Percentiles rank a stretch among this genome's conserved stretches.
Conservation (phyloP, 129 eudicot genomes). For the Erigeron canadensis region DNA sequence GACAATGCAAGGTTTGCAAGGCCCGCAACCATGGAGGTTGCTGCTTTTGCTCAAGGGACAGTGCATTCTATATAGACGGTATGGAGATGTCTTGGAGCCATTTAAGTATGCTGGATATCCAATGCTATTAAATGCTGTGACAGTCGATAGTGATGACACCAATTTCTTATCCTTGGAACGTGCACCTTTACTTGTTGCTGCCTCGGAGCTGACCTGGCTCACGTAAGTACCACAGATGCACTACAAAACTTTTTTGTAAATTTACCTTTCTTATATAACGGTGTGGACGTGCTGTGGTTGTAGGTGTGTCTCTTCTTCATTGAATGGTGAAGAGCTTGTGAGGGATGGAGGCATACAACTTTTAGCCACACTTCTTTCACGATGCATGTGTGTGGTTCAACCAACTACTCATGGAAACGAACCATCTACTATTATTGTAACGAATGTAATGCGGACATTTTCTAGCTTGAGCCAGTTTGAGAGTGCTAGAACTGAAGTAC, state of each 20-base stretch:
- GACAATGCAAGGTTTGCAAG: constrained; percentile 97
- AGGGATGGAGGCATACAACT: constrained; percentile 96
- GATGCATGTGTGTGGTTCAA: constrained; percentile 98
- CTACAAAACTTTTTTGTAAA: background rate
- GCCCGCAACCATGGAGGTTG: constrained; percentile 96
- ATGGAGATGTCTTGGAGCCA: constrained; percentile 86
- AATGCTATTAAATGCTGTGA: constrained; percentile 88
- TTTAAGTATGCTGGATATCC: constrained; percentile 99
- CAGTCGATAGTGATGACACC: constrained; percentile 84
- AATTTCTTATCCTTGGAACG: constrained; percentile 90
- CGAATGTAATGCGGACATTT: constrained; percentile 81
- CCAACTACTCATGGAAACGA: constrained; percentile 87
- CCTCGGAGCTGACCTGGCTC: constrained; percentile 93
- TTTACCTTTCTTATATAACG: background rate
- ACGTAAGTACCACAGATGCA: constrained; percentile 67
- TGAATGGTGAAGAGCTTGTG: constrained; percentile 99
- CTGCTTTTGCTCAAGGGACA: constrained; percentile 92
- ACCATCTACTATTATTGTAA: constrained; percentile 78
- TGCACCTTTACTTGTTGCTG: constrained; percentile 93
- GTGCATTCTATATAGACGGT: constrained; percentile 82
- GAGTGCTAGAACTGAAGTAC: constrained; percentile 82
- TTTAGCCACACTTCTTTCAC: constrained; percentile 80
- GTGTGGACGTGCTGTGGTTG: constrained; percentile 7
- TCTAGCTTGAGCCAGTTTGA: constrained; percentile 86
- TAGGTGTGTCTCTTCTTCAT: constrained; percentile 91